phyloP scores from a whole-genome alignment of 2,329 filamentous ascomycete genomes.

The Trichophyton verrucosum region DNA sequence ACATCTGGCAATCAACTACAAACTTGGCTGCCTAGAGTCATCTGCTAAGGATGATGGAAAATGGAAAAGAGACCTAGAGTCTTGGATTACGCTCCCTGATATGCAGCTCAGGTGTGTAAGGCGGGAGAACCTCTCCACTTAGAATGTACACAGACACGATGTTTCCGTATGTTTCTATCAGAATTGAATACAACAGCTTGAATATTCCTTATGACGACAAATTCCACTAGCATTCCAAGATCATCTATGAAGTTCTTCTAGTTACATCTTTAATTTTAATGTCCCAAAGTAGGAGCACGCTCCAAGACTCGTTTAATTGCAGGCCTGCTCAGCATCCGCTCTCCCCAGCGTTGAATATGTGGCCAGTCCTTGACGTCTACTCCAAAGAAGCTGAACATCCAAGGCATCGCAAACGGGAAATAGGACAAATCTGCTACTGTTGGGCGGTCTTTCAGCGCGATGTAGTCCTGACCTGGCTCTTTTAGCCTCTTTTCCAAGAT shows the following conservation, averaged over 20 bases:
- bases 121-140: background rate
- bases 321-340: background rate
- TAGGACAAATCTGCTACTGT: conserved; percentile 28
- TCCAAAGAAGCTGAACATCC: conserved; percentile 25
- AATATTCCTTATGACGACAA: too few species aligned
- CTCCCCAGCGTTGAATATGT: background rate
- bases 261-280: background rate
- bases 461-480: conserved; percentile 20
- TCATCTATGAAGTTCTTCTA: too few species aligned
- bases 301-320: background rate
- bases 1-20: background rate
- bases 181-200: too few species aligned
- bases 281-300: background rate
- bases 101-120: background rate
- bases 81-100: background rate
- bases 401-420: conserved; percentile 29
- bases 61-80: background rate
- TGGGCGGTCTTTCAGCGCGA: conserved; percentile 26
- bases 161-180: too few species aligned
- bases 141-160: background rate
- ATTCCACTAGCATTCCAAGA: too few species aligned
- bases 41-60: background rate
- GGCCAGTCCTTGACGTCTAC: conserved; percentile 24
- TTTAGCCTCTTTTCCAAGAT: conserved; percentile 19
- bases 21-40: background rate